phyloP scores from a whole-genome alignment of 192 early-diverging fungal species.

The Spizellomyces punctatus region DNA sequence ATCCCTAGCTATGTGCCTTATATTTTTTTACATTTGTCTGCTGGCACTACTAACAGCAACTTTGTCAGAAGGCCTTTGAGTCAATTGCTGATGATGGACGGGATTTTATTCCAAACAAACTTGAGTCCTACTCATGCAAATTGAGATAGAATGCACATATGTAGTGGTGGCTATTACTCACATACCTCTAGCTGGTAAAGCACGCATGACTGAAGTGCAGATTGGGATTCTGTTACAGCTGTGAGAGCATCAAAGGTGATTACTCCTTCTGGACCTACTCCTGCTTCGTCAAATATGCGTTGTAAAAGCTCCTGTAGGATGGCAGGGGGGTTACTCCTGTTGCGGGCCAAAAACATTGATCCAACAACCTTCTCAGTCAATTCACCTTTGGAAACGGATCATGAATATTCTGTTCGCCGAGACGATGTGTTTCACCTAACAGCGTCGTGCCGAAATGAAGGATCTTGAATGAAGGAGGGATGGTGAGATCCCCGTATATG shows the following conservation, averaged over 20 bases:
- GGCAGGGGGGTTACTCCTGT: background rate
- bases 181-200: conserved; percentile 45
- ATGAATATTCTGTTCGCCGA: conserved; percentile 33
- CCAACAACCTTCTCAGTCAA: background rate
- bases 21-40: too few species aligned
- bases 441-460: conserved; percentile 38
- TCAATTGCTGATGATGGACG: conserved; percentile 27
- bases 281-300: conserved; percentile 37
- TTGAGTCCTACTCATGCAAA: conserved; percentile 3
- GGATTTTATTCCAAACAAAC: conserved; percentile 15
- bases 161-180: background rate
- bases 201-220: conserved; percentile 37
- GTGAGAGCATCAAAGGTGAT: conserved; percentile 43
- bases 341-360: background rate
- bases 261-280: background rate
- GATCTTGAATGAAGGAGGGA: conserved; percentile 12
- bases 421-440: conserved; percentile 46
- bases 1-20: too few species aligned
- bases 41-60: too few species aligned
- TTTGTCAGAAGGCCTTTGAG: background rate
- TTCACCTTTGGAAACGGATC: conserved; percentile 53
- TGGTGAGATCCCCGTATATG: too few species aligned
- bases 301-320: conserved; percentile 31
- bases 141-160: background rate
- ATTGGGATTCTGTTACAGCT: conserved; percentile 24